Percentiles rank a stretch among this genome's conserved stretches.
These are phyloP conservation scores for Ophiocordyceps unilateralis DNA, from an alignment of 2,329 filamentous ascomycete genomes.

Conservation along the genomic window DNA sequence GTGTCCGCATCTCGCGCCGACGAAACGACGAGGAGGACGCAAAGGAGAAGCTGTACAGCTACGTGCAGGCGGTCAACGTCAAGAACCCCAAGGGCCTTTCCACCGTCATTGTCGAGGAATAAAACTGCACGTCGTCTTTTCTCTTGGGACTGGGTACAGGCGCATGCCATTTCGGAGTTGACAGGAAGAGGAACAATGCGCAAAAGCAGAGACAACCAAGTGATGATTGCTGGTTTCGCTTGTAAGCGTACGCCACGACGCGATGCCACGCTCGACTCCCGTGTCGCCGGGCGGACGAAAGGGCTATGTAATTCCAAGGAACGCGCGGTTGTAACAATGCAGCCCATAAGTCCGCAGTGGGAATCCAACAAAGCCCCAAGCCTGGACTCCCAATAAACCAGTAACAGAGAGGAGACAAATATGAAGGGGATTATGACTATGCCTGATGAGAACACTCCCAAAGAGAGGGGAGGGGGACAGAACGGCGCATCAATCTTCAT, in stretches of 20 bases:
- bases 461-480: not conserved
- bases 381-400: not conserved
- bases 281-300: not conserved
- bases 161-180: conserved; percentile 24
- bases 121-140: conserved; percentile 21
- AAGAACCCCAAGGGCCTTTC: conserved; percentile 97
- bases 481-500: conserved; percentile 33
- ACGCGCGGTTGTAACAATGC: not conserved
- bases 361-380: not conserved
- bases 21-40: conserved; percentile 99
- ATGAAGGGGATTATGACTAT: not conserved
- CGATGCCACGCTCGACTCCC: not conserved
- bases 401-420: not conserved
- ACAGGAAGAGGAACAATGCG: not conserved
- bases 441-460: not conserved
- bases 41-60: conserved; percentile 99
- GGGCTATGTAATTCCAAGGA: not conserved
- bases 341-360: not conserved
- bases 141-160: conserved; percentile 17
- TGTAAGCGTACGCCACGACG: not conserved
- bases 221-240: conserved; percentile 1
- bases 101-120: conserved; percentile 72
- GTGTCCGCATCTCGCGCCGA: conserved; percentile 97
- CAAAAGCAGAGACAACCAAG: not conserved
- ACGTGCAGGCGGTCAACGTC: conserved; percentile 98